Evolutionary conservation across 257 asterid genomes (phyloP).

Genomic region (Nicotiana obtusifolia): DNA sequence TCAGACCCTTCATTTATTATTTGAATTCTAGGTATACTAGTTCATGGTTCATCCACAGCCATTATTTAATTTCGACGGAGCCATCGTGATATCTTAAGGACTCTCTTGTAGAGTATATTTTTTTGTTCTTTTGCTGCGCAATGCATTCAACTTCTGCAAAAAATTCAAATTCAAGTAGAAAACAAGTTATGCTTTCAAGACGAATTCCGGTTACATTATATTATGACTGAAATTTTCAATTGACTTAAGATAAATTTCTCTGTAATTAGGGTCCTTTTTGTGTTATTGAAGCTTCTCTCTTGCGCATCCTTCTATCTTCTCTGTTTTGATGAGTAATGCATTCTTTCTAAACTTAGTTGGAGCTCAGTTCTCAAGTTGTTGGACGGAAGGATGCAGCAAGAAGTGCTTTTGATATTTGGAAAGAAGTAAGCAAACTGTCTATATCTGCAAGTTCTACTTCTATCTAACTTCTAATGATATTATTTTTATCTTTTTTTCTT

Average conservation of each 20-base stretch:
- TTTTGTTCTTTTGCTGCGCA: background rate
- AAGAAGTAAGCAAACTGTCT: conserved; percentile 54
- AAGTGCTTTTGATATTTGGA: conserved; percentile 93
- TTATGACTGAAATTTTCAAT: background rate
- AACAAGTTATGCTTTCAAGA: background rate
- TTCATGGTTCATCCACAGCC: background rate
- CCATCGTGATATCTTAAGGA: background rate
- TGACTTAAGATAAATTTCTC: background rate
- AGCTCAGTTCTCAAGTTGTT: conserved; percentile 88
- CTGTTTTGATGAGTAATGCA: conserved; percentile 11
- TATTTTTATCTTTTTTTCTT: background rate
- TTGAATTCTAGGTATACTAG: background rate
- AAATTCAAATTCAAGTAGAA: background rate
- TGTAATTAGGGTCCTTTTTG: background rate
- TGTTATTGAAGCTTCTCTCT: background rate
- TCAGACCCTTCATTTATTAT: background rate
- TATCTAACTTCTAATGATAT: background rate
- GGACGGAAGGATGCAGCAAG: conserved; percentile 77
- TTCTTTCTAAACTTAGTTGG: conserved; percentile 43
- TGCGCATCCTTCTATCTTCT: background rate
- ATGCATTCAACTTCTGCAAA: background rate
- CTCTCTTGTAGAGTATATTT: background rate
- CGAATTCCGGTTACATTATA: background rate
- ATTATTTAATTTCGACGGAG: background rate
- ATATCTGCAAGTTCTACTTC: background rate